These are phyloP conservation scores for Euphorbia lathyris DNA, from an alignment of 345 rosid genomes.

Conservation along the genomic window DNA sequence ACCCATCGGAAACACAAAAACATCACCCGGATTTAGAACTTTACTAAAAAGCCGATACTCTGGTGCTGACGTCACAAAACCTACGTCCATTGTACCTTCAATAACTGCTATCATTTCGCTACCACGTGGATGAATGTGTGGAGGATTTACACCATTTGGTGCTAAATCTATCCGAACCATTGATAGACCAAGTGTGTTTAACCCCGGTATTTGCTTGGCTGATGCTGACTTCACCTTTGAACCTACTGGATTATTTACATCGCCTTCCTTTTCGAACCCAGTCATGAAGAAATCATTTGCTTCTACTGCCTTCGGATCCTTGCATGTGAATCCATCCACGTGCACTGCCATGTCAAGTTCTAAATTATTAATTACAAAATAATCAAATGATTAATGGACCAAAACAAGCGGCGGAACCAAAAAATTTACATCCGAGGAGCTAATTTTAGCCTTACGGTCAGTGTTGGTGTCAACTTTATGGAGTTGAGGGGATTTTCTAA, in stretches of 20 bases:
- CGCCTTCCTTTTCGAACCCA: slow-evolving; percentile 3
- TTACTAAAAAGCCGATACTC: slow-evolving; percentile 1
- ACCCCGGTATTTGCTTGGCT: slow-evolving; percentile 1
- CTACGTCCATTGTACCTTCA: slow-evolving; percentile 5
- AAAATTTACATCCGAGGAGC: too few relatives aligned
- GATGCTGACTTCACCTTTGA: not conserved
- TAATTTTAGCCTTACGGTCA: too few relatives aligned
- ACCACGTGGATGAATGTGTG: slow-evolving; percentile 8
- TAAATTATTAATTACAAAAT: not conserved
- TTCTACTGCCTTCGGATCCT: not conserved
- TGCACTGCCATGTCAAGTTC: not conserved
- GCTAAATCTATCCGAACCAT: slow-evolving; percentile 9
- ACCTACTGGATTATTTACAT: slow-evolving; percentile 7
- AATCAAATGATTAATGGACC: too few relatives aligned
- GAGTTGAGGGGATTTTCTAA: too few relatives aligned
- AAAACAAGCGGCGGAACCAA: too few relatives aligned
- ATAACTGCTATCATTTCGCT: not conserved
- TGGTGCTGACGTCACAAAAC: slow-evolving; percentile 4
- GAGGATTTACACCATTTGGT: slow-evolving; percentile 4
- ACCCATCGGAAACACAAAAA: slow-evolving; percentile 6
- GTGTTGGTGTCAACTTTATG: too few relatives aligned
- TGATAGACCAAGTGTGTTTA: slow-evolving; percentile 13
- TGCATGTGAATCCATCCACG: slow-evolving; percentile 5
- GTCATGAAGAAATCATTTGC: slow-evolving; percentile 15
- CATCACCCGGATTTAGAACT: not conserved